These are phyloP conservation scores for Macrocybe gigantea DNA, from an alignment of 768 basidiomycete genomes.

Conservation along the genomic window DNA sequence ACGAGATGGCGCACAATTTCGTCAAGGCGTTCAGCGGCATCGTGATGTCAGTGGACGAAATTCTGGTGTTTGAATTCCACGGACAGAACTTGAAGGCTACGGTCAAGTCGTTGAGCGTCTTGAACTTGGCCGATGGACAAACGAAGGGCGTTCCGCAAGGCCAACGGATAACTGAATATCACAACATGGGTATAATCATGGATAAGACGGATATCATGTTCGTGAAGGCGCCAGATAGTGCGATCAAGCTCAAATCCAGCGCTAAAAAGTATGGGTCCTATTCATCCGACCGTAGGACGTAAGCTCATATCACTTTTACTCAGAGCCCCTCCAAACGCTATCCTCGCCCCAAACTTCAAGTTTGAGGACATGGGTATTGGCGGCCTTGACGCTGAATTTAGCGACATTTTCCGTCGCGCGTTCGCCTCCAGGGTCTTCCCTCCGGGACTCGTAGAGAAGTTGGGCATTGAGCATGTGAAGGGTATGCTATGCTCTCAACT, in stretches of 20 bases:
- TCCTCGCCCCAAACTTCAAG: constrained; percentile 97
- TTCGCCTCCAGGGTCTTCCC: constrained; percentile 99
- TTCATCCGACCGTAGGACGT: background rate
- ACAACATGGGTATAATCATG: constrained; percentile 71
- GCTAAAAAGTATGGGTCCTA: constrained; percentile 65
- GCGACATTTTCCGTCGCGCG: constrained; percentile 95
- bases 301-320: background rate
- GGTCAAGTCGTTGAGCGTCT: constrained; percentile 51
- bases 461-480: constrained; percentile 98
- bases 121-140: constrained; percentile 63
- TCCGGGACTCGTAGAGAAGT: constrained; percentile 91
- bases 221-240: constrained; percentile 74
- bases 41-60: constrained; percentile 62
- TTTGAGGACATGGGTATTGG: constrained; percentile 99
- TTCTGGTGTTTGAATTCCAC: constrained; percentile 83
- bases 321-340: constrained; percentile 89
- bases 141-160: constrained; percentile 84
- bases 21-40: constrained; percentile 68
- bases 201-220: constrained; percentile 89
- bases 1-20: constrained; percentile 78
- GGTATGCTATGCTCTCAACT: constrained; percentile 38
- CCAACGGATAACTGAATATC: constrained; percentile 57
- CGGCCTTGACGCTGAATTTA: constrained; percentile 92
- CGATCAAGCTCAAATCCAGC: constrained; percentile 88
- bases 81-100: constrained; percentile 74